These are phyloP conservation scores for Barbarea vulgaris DNA, from an alignment of 345 rosid genomes.

Conservation along the genomic window DNA sequence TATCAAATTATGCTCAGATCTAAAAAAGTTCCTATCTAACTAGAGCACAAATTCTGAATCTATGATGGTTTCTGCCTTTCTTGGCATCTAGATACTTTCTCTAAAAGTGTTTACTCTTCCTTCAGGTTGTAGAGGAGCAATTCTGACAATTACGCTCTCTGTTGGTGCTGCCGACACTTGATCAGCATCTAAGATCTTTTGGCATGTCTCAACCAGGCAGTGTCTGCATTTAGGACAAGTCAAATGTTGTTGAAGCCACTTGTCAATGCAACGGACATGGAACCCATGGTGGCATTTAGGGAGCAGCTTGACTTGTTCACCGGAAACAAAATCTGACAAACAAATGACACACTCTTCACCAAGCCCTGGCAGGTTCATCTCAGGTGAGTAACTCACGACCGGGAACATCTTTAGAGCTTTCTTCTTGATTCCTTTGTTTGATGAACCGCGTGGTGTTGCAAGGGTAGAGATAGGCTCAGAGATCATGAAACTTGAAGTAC, in stretches of 20 bases:
- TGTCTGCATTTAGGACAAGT: conserved; percentile 73
- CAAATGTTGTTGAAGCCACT: conserved; percentile 66
- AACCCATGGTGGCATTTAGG: conserved; percentile 76
- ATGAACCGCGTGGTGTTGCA: conserved; percentile 21
- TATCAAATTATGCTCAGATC: conserved; percentile 1
- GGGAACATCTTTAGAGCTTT: conserved; percentile 55
- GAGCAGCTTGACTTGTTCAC: conserved; percentile 53
- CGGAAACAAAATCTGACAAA: conserved; percentile 48
- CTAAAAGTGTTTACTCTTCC: conserved; percentile 34
- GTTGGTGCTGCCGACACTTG: background rate
- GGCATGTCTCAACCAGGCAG: conserved; percentile 41
- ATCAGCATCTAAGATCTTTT: conserved; percentile 39
- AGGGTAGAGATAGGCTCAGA: conserved; percentile 29
- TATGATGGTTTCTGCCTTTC: background rate
- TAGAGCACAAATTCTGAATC: background rate
- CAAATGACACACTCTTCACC: conserved; percentile 64
- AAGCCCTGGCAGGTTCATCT: conserved; percentile 45
- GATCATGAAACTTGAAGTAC: conserved; percentile 46
- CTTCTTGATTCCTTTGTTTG: conserved; percentile 47
- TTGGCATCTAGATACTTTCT: conserved; percentile 17
- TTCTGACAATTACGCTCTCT: conserved; percentile 30
- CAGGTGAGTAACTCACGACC: conserved; percentile 46
- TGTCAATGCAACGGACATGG: conserved; percentile 64
- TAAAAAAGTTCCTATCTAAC: conserved; percentile 15
- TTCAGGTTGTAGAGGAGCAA: conserved; percentile 47